Conservation (phyloP, 805 yeast species). For the Wickerhamiella vanderwaltii region DNA sequence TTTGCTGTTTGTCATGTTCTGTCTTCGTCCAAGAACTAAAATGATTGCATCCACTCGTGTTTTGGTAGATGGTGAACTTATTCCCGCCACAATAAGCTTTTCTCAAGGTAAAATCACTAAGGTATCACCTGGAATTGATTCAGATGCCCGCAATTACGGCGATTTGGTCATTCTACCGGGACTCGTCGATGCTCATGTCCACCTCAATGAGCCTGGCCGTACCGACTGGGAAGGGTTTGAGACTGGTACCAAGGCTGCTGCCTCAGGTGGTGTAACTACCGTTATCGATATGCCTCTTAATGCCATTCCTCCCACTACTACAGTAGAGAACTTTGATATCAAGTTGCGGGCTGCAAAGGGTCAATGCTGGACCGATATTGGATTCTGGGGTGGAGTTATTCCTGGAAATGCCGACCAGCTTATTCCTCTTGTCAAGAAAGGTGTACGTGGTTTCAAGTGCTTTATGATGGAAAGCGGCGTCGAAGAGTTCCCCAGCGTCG, state of each 20-base stretch:
- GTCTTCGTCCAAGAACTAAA: slow-evolving; percentile 5
- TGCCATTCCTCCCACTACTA: slow-evolving; percentile 93
- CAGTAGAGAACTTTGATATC: slow-evolving; percentile 56
- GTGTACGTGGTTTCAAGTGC: slow-evolving; percentile 91
- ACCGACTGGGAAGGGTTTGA: slow-evolving; percentile 98
- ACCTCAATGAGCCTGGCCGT: slow-evolving; percentile 89
- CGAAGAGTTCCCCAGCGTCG: slow-evolving; percentile 82
- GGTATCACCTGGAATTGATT: slow-evolving; percentile 15
- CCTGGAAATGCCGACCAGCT: slow-evolving; percentile 65
- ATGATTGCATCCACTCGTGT: slow-evolving; percentile 19
- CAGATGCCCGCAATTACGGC: slow-evolving; percentile 37
- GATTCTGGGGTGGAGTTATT: slow-evolving; percentile 91
- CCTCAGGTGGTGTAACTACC: slow-evolving; percentile 92
- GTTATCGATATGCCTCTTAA: slow-evolving; percentile 93
- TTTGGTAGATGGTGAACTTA: slow-evolving; percentile 20
- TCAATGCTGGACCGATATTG: slow-evolving; percentile 86
- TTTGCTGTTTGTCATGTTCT: slow-evolving; percentile 11
- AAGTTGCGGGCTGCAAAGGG: slow-evolving; percentile 69
- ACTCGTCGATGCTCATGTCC: slow-evolving; percentile 87
- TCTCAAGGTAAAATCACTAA: slow-evolving; percentile 47
- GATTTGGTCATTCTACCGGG: slow-evolving; percentile 79
- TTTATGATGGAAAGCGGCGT: slow-evolving; percentile 89
- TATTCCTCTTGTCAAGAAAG: slow-evolving; percentile 64
- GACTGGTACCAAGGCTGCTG: slow-evolving; percentile 89
- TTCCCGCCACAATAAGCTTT: slow-evolving; percentile 22